Base-by-base conservation (phyloP, 2,329 filamentous ascomycete species). In the Colletotrichum theobromicola region DNA sequence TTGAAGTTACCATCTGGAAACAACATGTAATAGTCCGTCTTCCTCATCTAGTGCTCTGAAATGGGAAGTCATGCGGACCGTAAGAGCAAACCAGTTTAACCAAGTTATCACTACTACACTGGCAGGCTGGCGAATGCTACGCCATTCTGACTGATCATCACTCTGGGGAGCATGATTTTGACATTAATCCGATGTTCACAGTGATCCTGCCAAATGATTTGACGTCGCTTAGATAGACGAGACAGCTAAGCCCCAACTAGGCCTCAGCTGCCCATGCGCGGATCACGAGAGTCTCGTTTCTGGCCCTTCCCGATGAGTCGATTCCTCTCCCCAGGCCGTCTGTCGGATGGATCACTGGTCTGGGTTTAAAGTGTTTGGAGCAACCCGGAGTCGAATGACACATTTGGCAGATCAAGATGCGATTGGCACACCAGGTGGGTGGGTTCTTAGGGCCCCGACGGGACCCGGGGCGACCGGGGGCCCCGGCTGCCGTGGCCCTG, bases 381-480 rank as follows among this genome's bases (percentile, higher is more conserved):
- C 12, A n/a, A 5, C 8, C 18, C 30, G 55, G 15, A 26, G 16
- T 55, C 70, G 61, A 66, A 28, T 61, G 68, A 67, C 55, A 63
- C 24, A n/a, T 57, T 50, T 26, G 28, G 16, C 34, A 35, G 55
- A 28, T 35, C 37, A 58, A 71, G 61, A 66, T 71, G 67, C 71
- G 67, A 74, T 74, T 71, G 72, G 72, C 18, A 58, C 61, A 66
- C 12, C 67, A 64, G 57, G 34, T 6, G 32, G n/a, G 26, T 28
- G 62, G 62, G 55, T n/a, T 60, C 53, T 24, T 6, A 28, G 53
- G n/a, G 18, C 16, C 18, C 32, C 24, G 16, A 50, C 35, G 6
- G 24, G 61, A 12, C 21, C 46, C 28, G 37, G 67, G 42, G 26
- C 28, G 37, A 28, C 61, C 7, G 32, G 61, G 37, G 46, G 30